Evolutionary conservation across 495 filamentous ascomycete species (phyloP).

Genomic region (Daldinia childiae): DNA sequence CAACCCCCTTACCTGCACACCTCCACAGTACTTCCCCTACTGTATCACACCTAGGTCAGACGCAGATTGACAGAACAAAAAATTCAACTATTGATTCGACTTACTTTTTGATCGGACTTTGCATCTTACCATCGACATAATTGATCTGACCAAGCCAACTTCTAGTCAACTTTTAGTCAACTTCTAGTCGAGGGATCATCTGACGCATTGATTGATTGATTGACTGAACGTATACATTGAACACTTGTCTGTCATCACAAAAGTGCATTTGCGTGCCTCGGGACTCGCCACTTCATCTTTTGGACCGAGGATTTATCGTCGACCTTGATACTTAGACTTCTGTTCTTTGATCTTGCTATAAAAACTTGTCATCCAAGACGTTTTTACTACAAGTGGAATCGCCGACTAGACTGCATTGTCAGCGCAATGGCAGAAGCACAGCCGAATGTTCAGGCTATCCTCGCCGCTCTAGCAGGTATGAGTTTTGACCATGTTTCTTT

Average conservation of each 20-base stretch:
- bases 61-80: conserved; percentile 1
- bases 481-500: neutral
- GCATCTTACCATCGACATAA: conserved; percentile 10
- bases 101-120: neutral
- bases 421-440: conserved; percentile 31
- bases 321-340: conserved; percentile 13
- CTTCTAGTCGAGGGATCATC: conserved; percentile 11
- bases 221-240: conserved; percentile 18
- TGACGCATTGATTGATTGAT: conserved; percentile 19
- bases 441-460: conserved; percentile 27
- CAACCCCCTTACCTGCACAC: conserved; percentile 6
- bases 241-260: conserved; percentile 1
- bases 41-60: conserved; percentile 10
- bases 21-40: conserved; percentile 2
- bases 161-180: conserved; percentile 7
- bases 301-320: conserved; percentile 4
- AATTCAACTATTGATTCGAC: conserved; percentile 7
- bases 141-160: conserved; percentile 21
- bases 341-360: conserved; percentile 5
- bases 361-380: conserved; percentile 7
- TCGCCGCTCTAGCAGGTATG: conserved; percentile 31
- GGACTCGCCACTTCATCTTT: conserved; percentile 1
- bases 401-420: conserved; percentile 11
- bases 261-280: conserved; percentile 11
- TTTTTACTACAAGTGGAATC: conserved; percentile 3